phyloP scores from a whole-genome alignment of 331 rosid genomes.

The Rosa hybrid region DNA sequence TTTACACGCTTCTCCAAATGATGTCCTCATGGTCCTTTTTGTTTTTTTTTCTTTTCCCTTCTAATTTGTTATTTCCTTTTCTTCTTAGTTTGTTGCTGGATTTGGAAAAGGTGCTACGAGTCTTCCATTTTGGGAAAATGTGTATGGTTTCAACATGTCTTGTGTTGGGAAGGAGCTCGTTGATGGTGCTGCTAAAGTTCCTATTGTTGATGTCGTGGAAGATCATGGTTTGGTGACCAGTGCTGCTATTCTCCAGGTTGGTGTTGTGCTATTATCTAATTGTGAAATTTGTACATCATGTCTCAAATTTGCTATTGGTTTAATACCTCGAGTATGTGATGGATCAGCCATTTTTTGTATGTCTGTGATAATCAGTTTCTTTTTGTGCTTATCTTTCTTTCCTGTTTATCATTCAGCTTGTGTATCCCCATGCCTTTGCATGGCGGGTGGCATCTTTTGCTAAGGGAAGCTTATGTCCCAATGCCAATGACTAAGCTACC shows the following conservation, averaged over 20 bases:
- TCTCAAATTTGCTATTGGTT: not conserved
- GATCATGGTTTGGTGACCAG: slow-evolving; percentile 68
- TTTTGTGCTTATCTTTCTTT: not conserved
- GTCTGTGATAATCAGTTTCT: not conserved
- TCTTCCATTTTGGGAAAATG: slow-evolving; percentile 91
- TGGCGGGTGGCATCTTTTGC: too few species aligned
- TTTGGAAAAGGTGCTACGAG: slow-evolving; percentile 90
- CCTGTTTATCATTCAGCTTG: too few species aligned
- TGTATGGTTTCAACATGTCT: slow-evolving; percentile 82
- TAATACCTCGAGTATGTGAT: not conserved
- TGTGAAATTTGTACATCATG: not conserved
- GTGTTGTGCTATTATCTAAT: slow-evolving; percentile 17
- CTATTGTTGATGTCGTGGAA: slow-evolving; percentile 74
- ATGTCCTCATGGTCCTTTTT: not conserved
- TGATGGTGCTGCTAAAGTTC: slow-evolving; percentile 62
- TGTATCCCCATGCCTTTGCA: too few species aligned
- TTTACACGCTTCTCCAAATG: not conserved
- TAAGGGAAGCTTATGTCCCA: too few species aligned
- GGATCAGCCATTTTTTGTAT: not conserved
- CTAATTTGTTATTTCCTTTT: slow-evolving; percentile 21
- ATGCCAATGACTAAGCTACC: too few species aligned
- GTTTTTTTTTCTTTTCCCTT: not conserved
- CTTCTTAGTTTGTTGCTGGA: slow-evolving; percentile 83
- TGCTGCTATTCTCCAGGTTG: slow-evolving; percentile 74
- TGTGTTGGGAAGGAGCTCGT: slow-evolving; percentile 82